A percentile compares a stretch with the other conserved stretches of the same genome.
Evolutionary conservation across 2,329 filamentous ascomycete species (phyloP).

Genomic region (Neocatenulostroma microsporum): DNA sequence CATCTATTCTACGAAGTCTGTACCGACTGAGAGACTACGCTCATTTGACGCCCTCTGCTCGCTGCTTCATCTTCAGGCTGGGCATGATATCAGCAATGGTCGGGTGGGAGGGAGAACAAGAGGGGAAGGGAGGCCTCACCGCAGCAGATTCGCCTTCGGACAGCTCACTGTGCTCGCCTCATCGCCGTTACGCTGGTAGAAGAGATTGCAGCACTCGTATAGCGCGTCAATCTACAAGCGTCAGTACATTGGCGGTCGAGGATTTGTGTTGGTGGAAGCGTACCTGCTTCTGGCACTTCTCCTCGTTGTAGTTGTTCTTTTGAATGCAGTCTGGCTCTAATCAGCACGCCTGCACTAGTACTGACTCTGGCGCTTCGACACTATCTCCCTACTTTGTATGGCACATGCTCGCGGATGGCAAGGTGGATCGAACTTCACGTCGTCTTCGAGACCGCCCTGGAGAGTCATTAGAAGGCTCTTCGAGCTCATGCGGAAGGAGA

Average conservation of each 20-base stretch:
- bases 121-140: constrained; percentile 28
- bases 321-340: constrained; percentile 59
- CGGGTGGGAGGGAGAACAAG: neutral
- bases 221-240: constrained; percentile 64
- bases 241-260: too few species aligned
- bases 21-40: neutral
- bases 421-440: constrained; percentile 65
- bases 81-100: neutral
- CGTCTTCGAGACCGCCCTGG: constrained; percentile 49
- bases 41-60: constrained; percentile 38
- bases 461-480: neutral
- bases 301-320: constrained; percentile 78
- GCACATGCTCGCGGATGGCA: constrained; percentile 86
- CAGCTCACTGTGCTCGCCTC: constrained; percentile 72
- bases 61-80: constrained; percentile 74
- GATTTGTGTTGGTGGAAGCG: too few species aligned
- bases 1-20: neutral
- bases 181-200: constrained; percentile 75
- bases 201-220: constrained; percentile 87
- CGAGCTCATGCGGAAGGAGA: too few species aligned
- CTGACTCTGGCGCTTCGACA: too few species aligned
- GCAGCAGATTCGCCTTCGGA: constrained; percentile 70
- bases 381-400: constrained; percentile 89
- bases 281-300: constrained; percentile 61
- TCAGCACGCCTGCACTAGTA: too few species aligned